Evolutionary conservation across 805 yeast genomes (phyloP).

Genomic region (Metschnikowia lochheadii): DNA sequence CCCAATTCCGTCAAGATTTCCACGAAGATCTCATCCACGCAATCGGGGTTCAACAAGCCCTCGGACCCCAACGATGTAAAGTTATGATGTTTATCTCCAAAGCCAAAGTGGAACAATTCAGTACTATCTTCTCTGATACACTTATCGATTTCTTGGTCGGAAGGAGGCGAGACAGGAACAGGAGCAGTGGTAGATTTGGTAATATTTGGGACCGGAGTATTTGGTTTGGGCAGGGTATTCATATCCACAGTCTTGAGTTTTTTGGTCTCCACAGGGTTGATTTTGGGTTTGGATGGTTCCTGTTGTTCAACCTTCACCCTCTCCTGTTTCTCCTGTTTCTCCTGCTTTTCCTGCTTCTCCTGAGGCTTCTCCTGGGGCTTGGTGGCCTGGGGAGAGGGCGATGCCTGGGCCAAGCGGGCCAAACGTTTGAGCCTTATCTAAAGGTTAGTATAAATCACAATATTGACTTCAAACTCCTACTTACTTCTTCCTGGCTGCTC

Average conservation of each 20-base stretch:
- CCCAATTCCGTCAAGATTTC: slow-evolving; percentile 57
- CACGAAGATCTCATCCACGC: slow-evolving; percentile 50
- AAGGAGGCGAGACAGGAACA: background rate
- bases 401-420: slow-evolving; percentile 41
- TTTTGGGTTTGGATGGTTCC: background rate
- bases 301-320: too few relatives aligned
- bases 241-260: background rate
- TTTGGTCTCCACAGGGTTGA: background rate
- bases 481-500: slow-evolving; percentile 19
- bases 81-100: slow-evolving; percentile 24
- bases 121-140: slow-evolving; percentile 43
- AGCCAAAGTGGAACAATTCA: slow-evolving; percentile 25
- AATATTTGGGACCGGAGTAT: background rate
- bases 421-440: slow-evolving; percentile 50
- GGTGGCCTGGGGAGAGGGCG: slow-evolving; percentile 6
- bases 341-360: background rate
- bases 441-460: slow-evolving; percentile 5
- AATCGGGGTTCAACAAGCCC: slow-evolving; percentile 23
- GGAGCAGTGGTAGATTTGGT: background rate
- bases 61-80: slow-evolving; percentile 21
- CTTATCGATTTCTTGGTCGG: slow-evolving; percentile 24
- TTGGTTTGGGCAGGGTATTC: background rate
- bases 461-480: background rate
- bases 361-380: background rate
- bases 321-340: too few relatives aligned